Evolutionary conservation across 257 asterid species (phyloP).

Genomic region (Nyctanthes arbortristis): DNA sequence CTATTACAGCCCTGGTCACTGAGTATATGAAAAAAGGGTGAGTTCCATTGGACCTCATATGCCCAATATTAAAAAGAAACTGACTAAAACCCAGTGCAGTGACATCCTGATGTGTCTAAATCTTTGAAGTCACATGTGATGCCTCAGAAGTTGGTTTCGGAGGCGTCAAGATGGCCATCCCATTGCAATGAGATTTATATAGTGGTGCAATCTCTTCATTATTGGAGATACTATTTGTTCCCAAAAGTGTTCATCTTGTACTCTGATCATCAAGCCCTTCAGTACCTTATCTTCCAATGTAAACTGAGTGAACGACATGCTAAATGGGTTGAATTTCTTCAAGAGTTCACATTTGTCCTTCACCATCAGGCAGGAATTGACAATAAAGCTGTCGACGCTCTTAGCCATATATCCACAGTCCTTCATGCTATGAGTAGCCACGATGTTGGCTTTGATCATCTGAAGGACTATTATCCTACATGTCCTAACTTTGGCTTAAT

Average conservation of each 20-base stretch:
- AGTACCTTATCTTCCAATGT: background rate
- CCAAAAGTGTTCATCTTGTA: background rate
- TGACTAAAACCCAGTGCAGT: background rate
- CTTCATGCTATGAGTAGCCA: background rate
- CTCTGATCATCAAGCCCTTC: background rate
- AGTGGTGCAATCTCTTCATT: background rate
- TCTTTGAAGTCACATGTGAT: background rate
- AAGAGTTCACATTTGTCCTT: background rate
- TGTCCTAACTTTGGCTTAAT: background rate
- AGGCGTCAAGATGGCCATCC: background rate
- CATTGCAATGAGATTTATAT: background rate
- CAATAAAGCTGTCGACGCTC: background rate
- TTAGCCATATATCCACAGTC: background rate
- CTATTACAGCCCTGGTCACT: no score
- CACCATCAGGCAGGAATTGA: background rate
- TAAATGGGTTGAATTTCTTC: background rate
- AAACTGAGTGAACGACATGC: background rate
- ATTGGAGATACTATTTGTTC: background rate
- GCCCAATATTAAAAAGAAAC: no score
- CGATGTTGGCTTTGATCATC: background rate
- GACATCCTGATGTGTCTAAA: background rate
- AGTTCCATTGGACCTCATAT: no score
- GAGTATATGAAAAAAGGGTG: background rate
- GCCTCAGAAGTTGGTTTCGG: background rate
- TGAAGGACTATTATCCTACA: background rate